Evolutionary conservation across 148 eudicot species (phyloP).

Genomic region (Rhododendron vialii): DNA sequence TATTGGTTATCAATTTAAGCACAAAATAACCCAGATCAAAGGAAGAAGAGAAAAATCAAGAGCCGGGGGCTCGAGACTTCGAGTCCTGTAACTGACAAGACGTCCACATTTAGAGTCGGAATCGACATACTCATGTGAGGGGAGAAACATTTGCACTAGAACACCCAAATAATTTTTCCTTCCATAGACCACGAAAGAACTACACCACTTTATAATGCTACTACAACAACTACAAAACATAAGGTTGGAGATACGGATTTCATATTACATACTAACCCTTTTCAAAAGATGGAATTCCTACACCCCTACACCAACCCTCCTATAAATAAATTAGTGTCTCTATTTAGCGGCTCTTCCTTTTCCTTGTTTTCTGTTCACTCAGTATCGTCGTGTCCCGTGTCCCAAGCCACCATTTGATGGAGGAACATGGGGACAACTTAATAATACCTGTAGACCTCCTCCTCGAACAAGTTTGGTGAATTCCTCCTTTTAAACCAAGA

Average conservation of each 20-base stretch:
- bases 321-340: neutral
- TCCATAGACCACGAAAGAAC: neutral
- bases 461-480: neutral
- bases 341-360: neutral
- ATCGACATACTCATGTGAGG: neutral
- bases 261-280: conserved; percentile 6
- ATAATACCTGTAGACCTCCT: conserved; percentile 2
- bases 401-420: conserved; percentile 4
- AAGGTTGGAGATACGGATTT: neutral
- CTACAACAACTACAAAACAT: conserved; percentile 11
- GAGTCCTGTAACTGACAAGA: neutral
- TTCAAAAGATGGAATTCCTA: neutral
- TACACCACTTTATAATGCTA: neutral
- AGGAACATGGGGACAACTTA: conserved; percentile 2
- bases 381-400: neutral
- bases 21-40: neutral
- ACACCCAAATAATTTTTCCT: neutral
- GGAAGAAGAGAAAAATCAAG: neutral
- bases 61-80: neutral
- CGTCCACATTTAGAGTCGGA: neutral
- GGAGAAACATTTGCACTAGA: neutral
- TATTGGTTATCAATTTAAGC: too few species aligned
- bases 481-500: neutral
- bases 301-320: neutral
- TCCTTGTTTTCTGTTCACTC: neutral